Conservation (phyloP, 1,284 basidiomycete genomes). For the Sphaerobolus stellatus region DNA sequence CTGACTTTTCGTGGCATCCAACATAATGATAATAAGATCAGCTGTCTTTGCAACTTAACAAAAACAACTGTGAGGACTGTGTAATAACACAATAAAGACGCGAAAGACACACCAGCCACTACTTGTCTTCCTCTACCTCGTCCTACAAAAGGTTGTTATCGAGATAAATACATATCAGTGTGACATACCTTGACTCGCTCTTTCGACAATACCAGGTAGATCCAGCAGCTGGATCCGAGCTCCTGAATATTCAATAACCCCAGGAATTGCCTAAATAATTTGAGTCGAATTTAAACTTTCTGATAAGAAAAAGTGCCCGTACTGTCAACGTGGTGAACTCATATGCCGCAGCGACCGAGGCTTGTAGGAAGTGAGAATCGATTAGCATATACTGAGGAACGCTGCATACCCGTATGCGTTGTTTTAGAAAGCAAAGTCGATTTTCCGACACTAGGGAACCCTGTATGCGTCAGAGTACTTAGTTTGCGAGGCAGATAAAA, state of each 20-base stretch:
- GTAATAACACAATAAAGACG: constrained; percentile 4
- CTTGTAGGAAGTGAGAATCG: constrained; percentile 16
- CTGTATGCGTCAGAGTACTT: not conserved
- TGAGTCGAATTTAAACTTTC: not conserved
- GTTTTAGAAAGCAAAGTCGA: constrained; percentile 91
- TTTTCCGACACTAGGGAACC: constrained; percentile 94
- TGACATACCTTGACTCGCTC: constrained; percentile 77
- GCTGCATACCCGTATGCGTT: constrained; percentile 74
- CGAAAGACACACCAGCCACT: constrained; percentile 64
- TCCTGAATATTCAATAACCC: constrained; percentile 91
- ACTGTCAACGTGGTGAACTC: constrained; percentile 94
- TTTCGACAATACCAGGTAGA: constrained; percentile 97
- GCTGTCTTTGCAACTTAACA: constrained; percentile 87
- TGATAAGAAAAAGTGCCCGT: constrained; percentile 23
- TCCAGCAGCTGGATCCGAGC: constrained; percentile 93
- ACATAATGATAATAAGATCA: constrained; percentile 92
- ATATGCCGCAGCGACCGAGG: constrained; percentile 88
- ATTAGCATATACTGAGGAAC: not conserved
- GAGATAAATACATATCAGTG: not conserved
- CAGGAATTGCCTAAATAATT: constrained; percentile 76
- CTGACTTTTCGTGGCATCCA: constrained; percentile 95
- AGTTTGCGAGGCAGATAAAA: not conserved
- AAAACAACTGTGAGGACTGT: not conserved
- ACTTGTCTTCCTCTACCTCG: constrained; percentile 95
- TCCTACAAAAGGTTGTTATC: constrained; percentile 40